Base-by-base conservation (phyloP, 2,329 filamentous ascomycete genomes). In the Aureobasidium sp. region DNA sequence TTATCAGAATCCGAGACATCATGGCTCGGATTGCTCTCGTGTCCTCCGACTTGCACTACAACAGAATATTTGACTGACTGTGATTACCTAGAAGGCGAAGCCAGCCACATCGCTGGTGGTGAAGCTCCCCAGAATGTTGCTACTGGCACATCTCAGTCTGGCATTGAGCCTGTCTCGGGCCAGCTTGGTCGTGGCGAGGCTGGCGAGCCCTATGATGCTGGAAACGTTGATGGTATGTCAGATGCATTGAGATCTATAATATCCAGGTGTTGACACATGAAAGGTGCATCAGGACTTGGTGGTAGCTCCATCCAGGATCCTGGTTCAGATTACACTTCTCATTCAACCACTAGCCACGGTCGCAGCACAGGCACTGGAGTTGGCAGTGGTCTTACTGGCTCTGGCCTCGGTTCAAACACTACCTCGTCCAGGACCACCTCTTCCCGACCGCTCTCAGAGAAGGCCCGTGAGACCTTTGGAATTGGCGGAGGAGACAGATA, bases 131-230 rank as follows among this genome's bases (percentile, higher is more conserved):
- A 62, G 32, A 47, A 62, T 7, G 32, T 26, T 5, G 39, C 46
- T 39, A 29, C 48, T 41, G 39, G 48, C n/a, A 62, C 37, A 17
- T 55, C 59, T 27, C 65, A 76, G 61, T 73, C 73, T 42, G 78
- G 78, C 51, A 74, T 76, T 67, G 90, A 95, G 76, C 90, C 90
- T 20, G 73, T 91, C 48, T 88, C 88, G 23, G 90, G 90, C 26
- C 77, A 84, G 57, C 77, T 81, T 62, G 90, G 90, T 42, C 78
- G 87, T 71, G 87, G 88, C 5, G 80, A 81, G 27, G 80, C 79
- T 47, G 84, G 83, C 13, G 87, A 93, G 72, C 90, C 90, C 0
- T 95, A 86, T 68, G 90, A 94, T 70, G 84, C 85, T 63, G 90
- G 90, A 53, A 94, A 94, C 72, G 76, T 83, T n/a, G 80, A 84